Percentiles rank a stretch among this genome's conserved stretches.
phyloP scores from a whole-genome alignment of 305 asterid genomes.

The Withania somnifera region DNA sequence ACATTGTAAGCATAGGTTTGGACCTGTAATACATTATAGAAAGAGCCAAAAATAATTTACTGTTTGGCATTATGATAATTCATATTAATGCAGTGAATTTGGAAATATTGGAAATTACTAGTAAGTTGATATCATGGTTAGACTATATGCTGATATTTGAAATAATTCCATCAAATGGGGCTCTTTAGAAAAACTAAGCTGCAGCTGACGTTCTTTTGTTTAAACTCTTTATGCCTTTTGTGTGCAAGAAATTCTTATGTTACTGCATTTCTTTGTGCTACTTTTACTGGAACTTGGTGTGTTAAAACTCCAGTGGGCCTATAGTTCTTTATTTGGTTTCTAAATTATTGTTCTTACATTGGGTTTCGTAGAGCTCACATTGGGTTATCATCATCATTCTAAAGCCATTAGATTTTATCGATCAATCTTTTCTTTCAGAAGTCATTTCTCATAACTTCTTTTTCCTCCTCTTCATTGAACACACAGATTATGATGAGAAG shows the following conservation, averaged over 20 bases:
- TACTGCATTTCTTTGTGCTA: background rate
- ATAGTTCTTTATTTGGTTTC: background rate
- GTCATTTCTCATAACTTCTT: constrained; percentile 12
- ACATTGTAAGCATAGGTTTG: background rate
- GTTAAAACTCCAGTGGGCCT: background rate
- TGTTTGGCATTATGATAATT: background rate
- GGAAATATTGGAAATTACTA: background rate
- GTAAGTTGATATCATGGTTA: background rate
- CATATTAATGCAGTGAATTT: background rate
- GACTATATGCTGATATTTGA: background rate
- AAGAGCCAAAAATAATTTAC: background rate
- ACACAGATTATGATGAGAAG: constrained; percentile 78
- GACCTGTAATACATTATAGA: background rate
- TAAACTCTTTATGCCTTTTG: background rate
- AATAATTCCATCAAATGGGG: background rate
- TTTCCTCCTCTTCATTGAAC: constrained; percentile 8
- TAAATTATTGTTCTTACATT: background rate
- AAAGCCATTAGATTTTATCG: background rate
- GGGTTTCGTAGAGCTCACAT: background rate
- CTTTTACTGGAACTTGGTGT: background rate
- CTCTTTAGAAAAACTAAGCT: background rate
- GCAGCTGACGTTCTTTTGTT: background rate
- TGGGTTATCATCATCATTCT: background rate
- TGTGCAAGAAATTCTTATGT: background rate
- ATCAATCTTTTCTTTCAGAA: background rate